Base-by-base conservation (phyloP, 805 yeast species). In the Barnettozyma sp. region DNA sequence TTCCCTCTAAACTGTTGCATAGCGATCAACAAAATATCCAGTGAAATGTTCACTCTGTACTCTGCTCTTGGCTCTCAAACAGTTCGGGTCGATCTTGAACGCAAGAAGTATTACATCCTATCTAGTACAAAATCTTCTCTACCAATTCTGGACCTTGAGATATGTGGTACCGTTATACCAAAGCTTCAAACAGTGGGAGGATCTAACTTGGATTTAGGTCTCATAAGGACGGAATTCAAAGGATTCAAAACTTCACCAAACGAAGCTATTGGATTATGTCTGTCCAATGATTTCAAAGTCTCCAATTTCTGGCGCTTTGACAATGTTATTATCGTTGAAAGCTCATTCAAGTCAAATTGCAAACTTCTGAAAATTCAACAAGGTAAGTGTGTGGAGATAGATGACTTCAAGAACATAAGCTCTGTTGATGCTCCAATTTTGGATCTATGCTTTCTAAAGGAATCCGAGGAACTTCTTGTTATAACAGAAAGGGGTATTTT, bases 141-240 rank as follows among this genome's bases (percentile, higher is more conserved):
- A 2, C 48, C 57, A 4, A 36, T 51, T 3, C 24, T 51, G 22
- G 57, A 52, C 24, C 36, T 52, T 21, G 46, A 48, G 19, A 31
- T 51, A 7, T 32, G 49, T 2, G 54, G 54, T 0, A 31, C 46
- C 1, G 19, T 21, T 4, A 15, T 41, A 4, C 53, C 53, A 3
- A 52, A 52, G 23, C 11, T 52, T 6, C 56, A 51, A 31, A 34
- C 39, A 2, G 38, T 46, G 17, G 57, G 57, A 6, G 57, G 56
- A 1, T 22, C 33, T 10, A 40, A 40, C 3, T 28, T 45, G 25
- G 18, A 31, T 7, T 40, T 41, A 13, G 57, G 57, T 1, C 18
- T 48, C 2, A 42, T 52, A 1, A 35, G 42, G 14, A 51, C 57
- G 0, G 48, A 45, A 26, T 50, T 38, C 34, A 39, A 39, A 28